phyloP scores from a whole-genome alignment of 805 yeast genomes.

The Cyberlindnera maritima region DNA sequence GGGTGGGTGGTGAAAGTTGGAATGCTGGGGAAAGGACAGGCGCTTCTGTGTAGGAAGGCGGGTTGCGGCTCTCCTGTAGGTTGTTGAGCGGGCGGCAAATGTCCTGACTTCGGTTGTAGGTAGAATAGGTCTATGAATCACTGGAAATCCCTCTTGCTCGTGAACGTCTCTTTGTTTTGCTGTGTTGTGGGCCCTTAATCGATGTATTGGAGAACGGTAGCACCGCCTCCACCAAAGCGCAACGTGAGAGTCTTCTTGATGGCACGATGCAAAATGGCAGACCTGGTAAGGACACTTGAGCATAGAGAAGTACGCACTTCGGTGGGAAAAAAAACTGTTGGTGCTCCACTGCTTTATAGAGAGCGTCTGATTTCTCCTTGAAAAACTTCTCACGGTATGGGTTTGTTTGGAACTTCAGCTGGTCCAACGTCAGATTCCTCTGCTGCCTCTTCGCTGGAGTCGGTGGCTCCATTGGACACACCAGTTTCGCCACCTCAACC shows the following conservation, averaged over 20 bases:
- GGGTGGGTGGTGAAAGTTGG: neutral
- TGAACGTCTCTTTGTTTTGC: neutral
- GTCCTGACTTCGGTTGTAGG: neutral
- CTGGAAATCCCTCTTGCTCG: too few relatives aligned
- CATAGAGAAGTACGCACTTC: too few relatives aligned
- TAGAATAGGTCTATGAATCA: neutral
- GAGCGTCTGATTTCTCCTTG: neutral
- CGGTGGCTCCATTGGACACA: neutral
- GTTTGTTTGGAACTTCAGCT: constrained; percentile 1
- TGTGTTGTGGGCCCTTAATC: too few relatives aligned
- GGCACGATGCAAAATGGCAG: constrained; percentile 5
- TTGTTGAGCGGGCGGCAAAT: neutral
- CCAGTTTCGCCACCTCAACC: neutral
- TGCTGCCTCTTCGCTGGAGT: too few relatives aligned
- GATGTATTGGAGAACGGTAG: neutral
- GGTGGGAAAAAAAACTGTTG: neutral
- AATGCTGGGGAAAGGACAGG: neutral
- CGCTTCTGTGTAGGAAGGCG: neutral
- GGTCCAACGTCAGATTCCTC: neutral
- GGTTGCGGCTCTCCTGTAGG: too few relatives aligned
- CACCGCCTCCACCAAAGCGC: neutral
- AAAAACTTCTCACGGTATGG: neutral
- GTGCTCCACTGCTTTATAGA: neutral
- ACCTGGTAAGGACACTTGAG: neutral
- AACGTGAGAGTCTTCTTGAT: neutral